Base-by-base conservation (phyloP, 2,329 filamentous ascomycete species). In the Alternaria brassicae region DNA sequence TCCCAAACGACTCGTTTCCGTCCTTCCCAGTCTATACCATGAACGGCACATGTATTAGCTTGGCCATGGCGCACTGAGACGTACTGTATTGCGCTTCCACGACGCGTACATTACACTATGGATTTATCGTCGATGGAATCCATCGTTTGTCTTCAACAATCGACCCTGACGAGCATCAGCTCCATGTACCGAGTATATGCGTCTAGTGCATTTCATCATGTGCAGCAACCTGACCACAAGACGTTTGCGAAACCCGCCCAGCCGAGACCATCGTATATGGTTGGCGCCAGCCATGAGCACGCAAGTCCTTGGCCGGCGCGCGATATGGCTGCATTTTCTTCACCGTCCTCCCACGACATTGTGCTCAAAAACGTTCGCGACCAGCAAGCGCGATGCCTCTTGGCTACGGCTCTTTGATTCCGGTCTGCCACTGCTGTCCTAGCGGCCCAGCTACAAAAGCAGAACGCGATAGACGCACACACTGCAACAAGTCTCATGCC, bases 1-100 rank as follows among this genome's bases (percentile, higher is more conserved):
- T 60, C 70, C 67, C 66, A 72, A 61, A 62, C 58, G 65, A 69
- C 53, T 69, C 67, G 59, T 59, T 56, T 44, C 55, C 59, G 53
- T 37, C 51, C 30, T 65, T 61, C 66, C 65, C 48, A 25, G 42
- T 28, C 72, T 74, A 76, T 58, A 42, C 73, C 61, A 27, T 40
- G 67, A 65, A 49, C 32, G 73, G 73, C 62, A 72, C 61, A 64
- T 71, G 72, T 71, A 75, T 74, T 75, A 72, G 66, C 59, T 65
- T 48, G 58, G 44, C 58, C 68, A 68, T 60, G 62, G 65, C 69
- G 66, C 70, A 65, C 72, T 75, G 72, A 75, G 71, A 76, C 72
- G 67, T 74, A 72, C 64, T 67, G 67, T 74, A 72, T 63, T 67
- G 71, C 68, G 72, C 69, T 68, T 69, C 52, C 57, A 60, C 57